Evolutionary conservation across 805 yeast genomes (phyloP).

Genomic region (Metschnikowia hibisci): DNA sequence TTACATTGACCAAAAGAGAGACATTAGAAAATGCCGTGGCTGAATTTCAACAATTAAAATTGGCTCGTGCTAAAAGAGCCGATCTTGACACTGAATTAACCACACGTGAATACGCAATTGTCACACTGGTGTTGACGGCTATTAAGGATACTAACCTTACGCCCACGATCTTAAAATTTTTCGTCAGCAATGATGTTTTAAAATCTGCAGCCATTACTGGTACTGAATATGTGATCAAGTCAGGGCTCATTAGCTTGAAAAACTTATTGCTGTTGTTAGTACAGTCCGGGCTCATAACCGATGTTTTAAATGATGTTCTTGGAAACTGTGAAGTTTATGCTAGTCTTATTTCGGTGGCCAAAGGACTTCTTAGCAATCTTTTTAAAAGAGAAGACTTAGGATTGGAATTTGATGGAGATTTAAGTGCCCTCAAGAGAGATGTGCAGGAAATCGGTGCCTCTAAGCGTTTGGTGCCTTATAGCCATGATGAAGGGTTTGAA

Average conservation of each 20-base stretch:
- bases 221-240: slow-evolving; percentile 23
- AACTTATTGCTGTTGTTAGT: slow-evolving; percentile 34
- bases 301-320: slow-evolving; percentile 33
- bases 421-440: not conserved
- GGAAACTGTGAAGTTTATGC: slow-evolving; percentile 38
- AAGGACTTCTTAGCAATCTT: slow-evolving; percentile 18
- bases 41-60: slow-evolving; percentile 19
- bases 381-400: slow-evolving; percentile 7
- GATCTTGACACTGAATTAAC: slow-evolving; percentile 23
- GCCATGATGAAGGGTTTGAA: slow-evolving; percentile 14
- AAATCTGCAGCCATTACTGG: slow-evolving; percentile 22
- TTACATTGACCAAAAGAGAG: slow-evolving; percentile 10
- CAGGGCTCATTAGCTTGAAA: slow-evolving; percentile 31
- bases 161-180: slow-evolving; percentile 31
- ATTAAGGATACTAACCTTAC: slow-evolving; percentile 35
- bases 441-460: not conserved
- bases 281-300: slow-evolving; percentile 32
- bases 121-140: slow-evolving; percentile 37
- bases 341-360: slow-evolving; percentile 30
- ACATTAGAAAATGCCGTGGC: slow-evolving; percentile 23
- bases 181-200: slow-evolving; percentile 26
- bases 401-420: slow-evolving; percentile 1
- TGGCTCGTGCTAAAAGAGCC: slow-evolving; percentile 29
- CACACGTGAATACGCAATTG: slow-evolving; percentile 38
- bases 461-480: slow-evolving; percentile 4